Conservation (phyloP, 176 grass and related monocot species). For the Carex parvula region DNA sequence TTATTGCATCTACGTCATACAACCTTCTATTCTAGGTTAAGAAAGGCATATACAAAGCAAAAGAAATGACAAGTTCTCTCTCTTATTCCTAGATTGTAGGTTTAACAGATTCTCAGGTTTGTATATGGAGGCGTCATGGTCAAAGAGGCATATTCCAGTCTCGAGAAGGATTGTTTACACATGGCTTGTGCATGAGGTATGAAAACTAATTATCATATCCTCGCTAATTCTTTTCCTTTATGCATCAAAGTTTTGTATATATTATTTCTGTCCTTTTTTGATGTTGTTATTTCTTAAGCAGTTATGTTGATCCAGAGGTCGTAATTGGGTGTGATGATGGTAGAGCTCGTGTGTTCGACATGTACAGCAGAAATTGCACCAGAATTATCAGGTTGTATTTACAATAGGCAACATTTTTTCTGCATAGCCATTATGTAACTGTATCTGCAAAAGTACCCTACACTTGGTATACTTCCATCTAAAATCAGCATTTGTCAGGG, state of each 20-base stretch:
- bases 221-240: slow-evolving; percentile 11
- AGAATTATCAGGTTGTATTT: slow-evolving; percentile 54
- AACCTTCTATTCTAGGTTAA: neutral
- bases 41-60: neutral
- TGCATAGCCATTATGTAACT: slow-evolving; percentile 2
- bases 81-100: slow-evolving; percentile 68
- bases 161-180: slow-evolving; percentile 51
- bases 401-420: neutral
- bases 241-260: slow-evolving; percentile 11
- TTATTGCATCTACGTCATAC: neutral
- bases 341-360: slow-evolving; percentile 82
- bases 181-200: slow-evolving; percentile 82
- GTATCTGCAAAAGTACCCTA: neutral
- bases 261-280: slow-evolving; percentile 31
- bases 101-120: slow-evolving; percentile 61
- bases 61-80: slow-evolving; percentile 8
- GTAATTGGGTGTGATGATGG: slow-evolving; percentile 94
- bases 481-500: neutral
- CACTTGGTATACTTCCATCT: neutral
- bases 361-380: slow-evolving; percentile 88
- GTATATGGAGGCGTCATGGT: slow-evolving; percentile 73
- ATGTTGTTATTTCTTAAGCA: slow-evolving; percentile 30
- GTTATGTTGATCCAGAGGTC: slow-evolving; percentile 78
- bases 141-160: slow-evolving; percentile 73
- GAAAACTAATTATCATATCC: neutral